Percentiles rank a stretch among this genome's conserved stretches.
Evolutionary conservation across 306 rosid species (phyloP).

Genomic region (Fragaria ananassa): DNA sequence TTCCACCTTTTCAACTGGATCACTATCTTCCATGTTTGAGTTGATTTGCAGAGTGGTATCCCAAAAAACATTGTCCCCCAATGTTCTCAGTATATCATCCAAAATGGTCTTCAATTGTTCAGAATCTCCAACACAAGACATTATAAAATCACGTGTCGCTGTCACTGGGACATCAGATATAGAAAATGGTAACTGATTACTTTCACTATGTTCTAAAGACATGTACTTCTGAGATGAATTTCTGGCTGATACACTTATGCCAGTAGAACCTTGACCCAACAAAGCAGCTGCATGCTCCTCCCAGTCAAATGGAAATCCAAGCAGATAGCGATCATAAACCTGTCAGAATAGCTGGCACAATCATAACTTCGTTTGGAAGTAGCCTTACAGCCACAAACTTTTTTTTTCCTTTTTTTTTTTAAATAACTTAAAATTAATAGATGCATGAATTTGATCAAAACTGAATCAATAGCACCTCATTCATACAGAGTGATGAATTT

Average conservation of each 20-base stretch:
- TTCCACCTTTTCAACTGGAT: not conserved
- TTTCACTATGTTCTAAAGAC: slow-evolving; percentile 9
- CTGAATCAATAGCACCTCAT: too few relatives aligned
- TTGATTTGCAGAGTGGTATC: slow-evolving; percentile 8
- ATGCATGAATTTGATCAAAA: too few relatives aligned
- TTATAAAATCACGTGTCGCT: slow-evolving; percentile 24
- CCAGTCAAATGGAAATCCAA: slow-evolving; percentile 84
- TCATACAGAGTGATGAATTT: too few relatives aligned
- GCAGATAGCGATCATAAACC: slow-evolving; percentile 51
- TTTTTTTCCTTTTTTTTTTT: too few relatives aligned
- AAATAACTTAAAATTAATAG: too few relatives aligned
- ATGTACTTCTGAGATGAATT: slow-evolving; percentile 23
- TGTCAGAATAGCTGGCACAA: slow-evolving; percentile 17
- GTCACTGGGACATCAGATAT: slow-evolving; percentile 25
- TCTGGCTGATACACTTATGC: not conserved
- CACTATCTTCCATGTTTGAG: not conserved
- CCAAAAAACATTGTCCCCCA: not conserved
- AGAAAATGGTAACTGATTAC: slow-evolving; percentile 19
- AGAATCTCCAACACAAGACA: slow-evolving; percentile 30
- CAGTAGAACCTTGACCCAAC: slow-evolving; percentile 14
- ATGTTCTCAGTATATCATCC: slow-evolving; percentile 20
- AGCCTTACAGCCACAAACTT: not conserved
- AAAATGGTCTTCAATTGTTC: slow-evolving; percentile 16
- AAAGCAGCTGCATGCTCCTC: slow-evolving; percentile 32
- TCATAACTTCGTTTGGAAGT: not conserved